Evolutionary conservation across 2,329 filamentous ascomycete species (phyloP).

Genomic region (Tetracladium maxilliforme): DNA sequence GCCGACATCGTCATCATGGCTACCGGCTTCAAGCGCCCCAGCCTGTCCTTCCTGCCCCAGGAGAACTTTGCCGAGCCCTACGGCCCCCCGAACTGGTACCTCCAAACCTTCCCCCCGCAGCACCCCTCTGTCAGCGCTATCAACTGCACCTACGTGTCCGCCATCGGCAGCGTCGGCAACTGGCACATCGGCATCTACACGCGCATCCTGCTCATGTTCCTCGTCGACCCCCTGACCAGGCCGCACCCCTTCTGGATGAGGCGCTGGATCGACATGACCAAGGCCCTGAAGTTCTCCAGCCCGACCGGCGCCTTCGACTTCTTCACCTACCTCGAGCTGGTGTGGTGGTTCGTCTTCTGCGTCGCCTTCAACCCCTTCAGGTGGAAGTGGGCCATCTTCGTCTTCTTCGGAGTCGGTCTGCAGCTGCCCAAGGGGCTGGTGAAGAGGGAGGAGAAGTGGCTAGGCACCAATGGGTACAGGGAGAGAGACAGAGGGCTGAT

Average conservation of each 20-base stretch:
- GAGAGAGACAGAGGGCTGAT: too few relatives aligned
- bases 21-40: slow-evolving; percentile 65
- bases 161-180: slow-evolving; percentile 71
- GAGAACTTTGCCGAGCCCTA: slow-evolving; percentile 64
- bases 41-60: slow-evolving; percentile 57
- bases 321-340: slow-evolving; percentile 72
- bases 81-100: slow-evolving; percentile 71
- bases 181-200: slow-evolving; percentile 89
- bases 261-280: slow-evolving; percentile 76
- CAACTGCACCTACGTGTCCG: slow-evolving; percentile 72
- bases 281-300: slow-evolving; percentile 50
- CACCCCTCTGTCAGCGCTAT: slow-evolving; percentile 65
- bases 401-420: slow-evolving; percentile 61
- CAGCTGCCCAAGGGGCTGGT: slow-evolving; percentile 53
- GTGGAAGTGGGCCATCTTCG: slow-evolving; percentile 82
- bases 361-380: slow-evolving; percentile 70
- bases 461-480: too few relatives aligned
- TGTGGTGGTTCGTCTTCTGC: slow-evolving; percentile 78
- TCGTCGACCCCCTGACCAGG: slow-evolving; percentile 62
- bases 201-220: slow-evolving; percentile 72
- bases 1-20: slow-evolving; percentile 73
- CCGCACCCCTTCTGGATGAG: slow-evolving; percentile 65
- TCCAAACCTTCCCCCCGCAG: slow-evolving; percentile 68
- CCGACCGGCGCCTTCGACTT: slow-evolving; percentile 75
- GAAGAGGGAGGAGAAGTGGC: slow-evolving; percentile 45